These are phyloP conservation scores for Scolecobasidium constrictum DNA, from an alignment of 2,329 filamentous ascomycete species.

Conservation along the genomic window DNA sequence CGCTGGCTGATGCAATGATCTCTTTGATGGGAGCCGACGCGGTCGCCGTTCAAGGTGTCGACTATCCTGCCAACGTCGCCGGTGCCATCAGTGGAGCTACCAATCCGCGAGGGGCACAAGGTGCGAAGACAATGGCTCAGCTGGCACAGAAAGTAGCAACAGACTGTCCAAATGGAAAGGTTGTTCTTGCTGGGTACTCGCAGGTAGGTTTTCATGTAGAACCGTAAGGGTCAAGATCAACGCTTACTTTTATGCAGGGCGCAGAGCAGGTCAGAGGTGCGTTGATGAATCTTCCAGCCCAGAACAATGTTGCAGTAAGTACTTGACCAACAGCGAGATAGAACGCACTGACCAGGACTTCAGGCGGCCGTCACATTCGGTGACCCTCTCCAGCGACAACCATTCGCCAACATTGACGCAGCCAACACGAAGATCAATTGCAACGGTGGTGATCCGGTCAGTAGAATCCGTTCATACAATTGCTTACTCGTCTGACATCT, in stretches of 20 bases:
- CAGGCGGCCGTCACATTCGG: slow-evolving; percentile 9
- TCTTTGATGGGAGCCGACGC: background rate
- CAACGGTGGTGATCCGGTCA: slow-evolving; percentile 4
- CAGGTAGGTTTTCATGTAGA: background rate
- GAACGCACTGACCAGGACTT: background rate
- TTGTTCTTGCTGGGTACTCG: slow-evolving; percentile 5
- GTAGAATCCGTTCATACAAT: no score
- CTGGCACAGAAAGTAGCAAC: background rate
- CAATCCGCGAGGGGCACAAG: background rate
- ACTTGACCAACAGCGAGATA: background rate
- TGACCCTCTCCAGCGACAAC: slow-evolving; percentile 4
- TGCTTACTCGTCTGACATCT: no score
- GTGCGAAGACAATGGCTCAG: slow-evolving; percentile 4
- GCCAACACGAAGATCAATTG: slow-evolving; percentile 7
- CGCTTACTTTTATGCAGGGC: background rate
- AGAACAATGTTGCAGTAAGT: slow-evolving; percentile 8
- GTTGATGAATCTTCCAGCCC: background rate
- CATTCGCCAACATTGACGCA: background rate
- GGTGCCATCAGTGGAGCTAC: slow-evolving; percentile 4
- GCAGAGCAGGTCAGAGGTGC: background rate
- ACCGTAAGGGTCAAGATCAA: no score
- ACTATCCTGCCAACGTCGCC: slow-evolving; percentile 6
- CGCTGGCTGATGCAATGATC: slow-evolving; percentile 1
- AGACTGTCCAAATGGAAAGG: slow-evolving; percentile 3
- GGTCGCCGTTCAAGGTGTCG: slow-evolving; percentile 7